Base-by-base conservation (phyloP, 2,329 filamentous ascomycete genomes). In the Botrytis porri region DNA sequence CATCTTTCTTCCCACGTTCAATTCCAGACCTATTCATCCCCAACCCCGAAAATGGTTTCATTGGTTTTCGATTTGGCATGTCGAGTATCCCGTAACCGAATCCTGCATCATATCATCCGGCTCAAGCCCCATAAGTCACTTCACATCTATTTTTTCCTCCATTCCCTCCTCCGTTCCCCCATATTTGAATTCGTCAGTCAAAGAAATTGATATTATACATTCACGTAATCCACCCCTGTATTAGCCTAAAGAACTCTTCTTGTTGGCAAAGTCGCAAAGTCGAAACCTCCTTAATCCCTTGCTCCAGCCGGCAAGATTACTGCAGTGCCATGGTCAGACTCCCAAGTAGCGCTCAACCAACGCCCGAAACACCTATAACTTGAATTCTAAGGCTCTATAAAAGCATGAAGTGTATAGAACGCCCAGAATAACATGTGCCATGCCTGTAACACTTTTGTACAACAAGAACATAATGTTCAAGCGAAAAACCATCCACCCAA, bases 401-500 rank as follows among this genome's bases (percentile, higher is more conserved):
- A 12, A 14, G 14, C 12, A 48, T 37, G 22, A 65, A 9, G 29
- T 66, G 32, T 25, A 7, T 25, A 22, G 14, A 37, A 51, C 45
- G 16, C 45, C n/a, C 35, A 39, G 41, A 39, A 22, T 25, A 66
- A 51, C 32, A 4, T 14, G 25, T 54, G 12, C 25, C 61, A 37
- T 22, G 25, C 48, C 35, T 37, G 1, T 37, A 25, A 37, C 22
- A 54, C 45, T 54, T 51, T 51, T 51, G 32, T 54, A 54, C 25
- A 54, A 29, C 22, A 45, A 29, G 3, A 45, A 39, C n/a, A 25
- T 37, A 16, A 57, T 9, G 6, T 12, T 77, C 72, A 78, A 63
- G 74, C 69, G 39, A 77, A 73, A 57, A 97, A 96, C 94, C 94
- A 97, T 0, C 94, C 94, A 5, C 94, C 94, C 25, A 85, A 84